Evolutionary conservation across 2,329 filamentous ascomycete species (phyloP), one percentile per base, ranked within the genome.

Genomic region (Cyclaneusma minus): DNA sequence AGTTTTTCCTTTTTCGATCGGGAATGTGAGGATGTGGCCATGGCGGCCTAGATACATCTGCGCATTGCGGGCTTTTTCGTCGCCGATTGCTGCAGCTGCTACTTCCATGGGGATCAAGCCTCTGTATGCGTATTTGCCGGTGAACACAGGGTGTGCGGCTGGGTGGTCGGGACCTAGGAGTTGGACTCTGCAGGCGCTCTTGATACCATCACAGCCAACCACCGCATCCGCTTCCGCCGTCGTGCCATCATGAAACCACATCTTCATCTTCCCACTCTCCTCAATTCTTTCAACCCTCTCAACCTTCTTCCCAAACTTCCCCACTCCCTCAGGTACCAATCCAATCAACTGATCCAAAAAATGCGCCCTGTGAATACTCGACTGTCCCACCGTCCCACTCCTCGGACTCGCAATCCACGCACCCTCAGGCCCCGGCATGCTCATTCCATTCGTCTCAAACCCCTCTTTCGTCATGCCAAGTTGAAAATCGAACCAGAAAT

Each of bases 191-290:
- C 64, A 54, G 3, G 54, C 50, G 1, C 64, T 69, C 41, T 68
- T 68, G 39, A 78, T 70, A 1, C 72, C 72, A 44, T 78, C 72
- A 40, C 67, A 72, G 4, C 66, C 70, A 29, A 77, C 53, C 0
- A 70, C 61, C 2, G 55, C 52, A 32, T 51, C 52, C 16, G 60
- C 58, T 14, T 49, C 39, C 1, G 49, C 58, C 0, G 39, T 47
- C 0, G 45, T 52, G 1, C 58, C 58, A 40, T 67, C 62, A 2
- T 44, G 36, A 29, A 67, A 62, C 4, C 40, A 42, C 25, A 62
- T 24, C 5, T 32, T 13, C 30, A 45, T 33, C 22, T 38, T 44
- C 16, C 36, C 38, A 7, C 34, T 24, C 8, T 35, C 39, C 6
- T 31, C 33, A 2, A 27, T 23, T 18, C 46, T 36, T 16, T 42